phyloP scores from a whole-genome alignment of 148 eudicot species.

The Vaccinium darrowii region DNA sequence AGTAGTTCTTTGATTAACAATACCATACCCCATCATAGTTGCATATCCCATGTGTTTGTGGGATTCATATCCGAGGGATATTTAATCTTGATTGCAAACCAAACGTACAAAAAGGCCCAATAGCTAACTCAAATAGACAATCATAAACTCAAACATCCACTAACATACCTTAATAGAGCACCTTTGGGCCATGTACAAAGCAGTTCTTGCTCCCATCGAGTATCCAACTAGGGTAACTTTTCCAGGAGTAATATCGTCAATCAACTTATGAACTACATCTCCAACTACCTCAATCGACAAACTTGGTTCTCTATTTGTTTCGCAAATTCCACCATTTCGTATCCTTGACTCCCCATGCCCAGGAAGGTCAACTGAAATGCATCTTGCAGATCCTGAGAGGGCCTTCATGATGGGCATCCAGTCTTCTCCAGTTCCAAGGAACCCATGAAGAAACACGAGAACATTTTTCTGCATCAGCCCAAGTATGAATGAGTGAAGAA shows the following conservation, averaged over 20 bases:
- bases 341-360: constrained; percentile 81
- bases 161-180: constrained; percentile 50
- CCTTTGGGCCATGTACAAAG: constrained; percentile 80
- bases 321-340: constrained; percentile 27
- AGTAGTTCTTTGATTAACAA: neutral
- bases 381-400: constrained; percentile 68
- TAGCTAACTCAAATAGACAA: neutral
- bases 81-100: neutral
- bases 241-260: constrained; percentile 36
- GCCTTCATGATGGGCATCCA: constrained; percentile 88
- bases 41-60: neutral
- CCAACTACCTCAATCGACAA: constrained; percentile 63
- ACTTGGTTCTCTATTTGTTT: constrained; percentile 23
- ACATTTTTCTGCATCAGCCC: constrained; percentile 56
- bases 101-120: neutral
- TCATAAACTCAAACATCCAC: constrained; percentile 10
- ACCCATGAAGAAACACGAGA: constrained; percentile 89
- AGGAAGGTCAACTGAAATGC: constrained; percentile 90
- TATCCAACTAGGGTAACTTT: constrained; percentile 80
- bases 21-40: neutral
- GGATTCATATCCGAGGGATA: neutral
- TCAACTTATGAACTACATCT: constrained; percentile 46
- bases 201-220: constrained; percentile 96
- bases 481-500: neutral
- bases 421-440: constrained; percentile 79